Percentiles rank a stretch among this genome's conserved stretches.
Conservation (phyloP, 2,329 filamentous ascomycete species). For the Fusarium sp. region DNA sequence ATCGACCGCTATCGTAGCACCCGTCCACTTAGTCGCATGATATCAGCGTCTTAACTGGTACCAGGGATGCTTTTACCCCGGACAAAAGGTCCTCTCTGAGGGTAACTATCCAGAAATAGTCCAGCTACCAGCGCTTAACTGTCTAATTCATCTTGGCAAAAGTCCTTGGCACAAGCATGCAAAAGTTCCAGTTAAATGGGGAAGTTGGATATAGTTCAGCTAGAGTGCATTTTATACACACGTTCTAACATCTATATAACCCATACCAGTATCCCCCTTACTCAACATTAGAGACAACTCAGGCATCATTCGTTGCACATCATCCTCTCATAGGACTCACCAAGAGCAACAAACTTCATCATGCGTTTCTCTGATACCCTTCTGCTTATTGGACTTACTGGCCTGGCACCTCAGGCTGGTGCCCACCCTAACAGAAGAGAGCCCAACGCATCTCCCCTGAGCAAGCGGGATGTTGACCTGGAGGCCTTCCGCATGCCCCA, state of each 20-base stretch:
- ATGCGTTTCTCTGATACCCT: constrained; percentile 49
- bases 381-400: constrained; percentile 50
- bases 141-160: constrained; percentile 6
- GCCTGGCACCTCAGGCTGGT: constrained; percentile 47
- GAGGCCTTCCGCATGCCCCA: constrained; percentile 49
- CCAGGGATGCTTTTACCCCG: neutral
- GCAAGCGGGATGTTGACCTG: constrained; percentile 50
- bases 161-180: constrained; percentile 19
- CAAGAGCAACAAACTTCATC: neutral
- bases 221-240: neutral
- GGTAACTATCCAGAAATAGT: constrained; percentile 9
- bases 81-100: constrained; percentile 24
- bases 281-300: neutral
- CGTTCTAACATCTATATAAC: constrained; percentile 4
- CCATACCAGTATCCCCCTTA: neutral
- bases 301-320: neutral
- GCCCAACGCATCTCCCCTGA: constrained; percentile 39
- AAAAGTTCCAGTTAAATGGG: constrained; percentile 25
- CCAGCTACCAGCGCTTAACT: neutral
- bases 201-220: constrained; percentile 1
- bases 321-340: neutral
- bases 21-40: constrained; percentile 3
- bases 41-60: neutral
- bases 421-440: constrained; percentile 49
- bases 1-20: constrained; percentile 1